Conservation (phyloP, 768 basidiomycete genomes). For the Trametes cinnabarina region DNA sequence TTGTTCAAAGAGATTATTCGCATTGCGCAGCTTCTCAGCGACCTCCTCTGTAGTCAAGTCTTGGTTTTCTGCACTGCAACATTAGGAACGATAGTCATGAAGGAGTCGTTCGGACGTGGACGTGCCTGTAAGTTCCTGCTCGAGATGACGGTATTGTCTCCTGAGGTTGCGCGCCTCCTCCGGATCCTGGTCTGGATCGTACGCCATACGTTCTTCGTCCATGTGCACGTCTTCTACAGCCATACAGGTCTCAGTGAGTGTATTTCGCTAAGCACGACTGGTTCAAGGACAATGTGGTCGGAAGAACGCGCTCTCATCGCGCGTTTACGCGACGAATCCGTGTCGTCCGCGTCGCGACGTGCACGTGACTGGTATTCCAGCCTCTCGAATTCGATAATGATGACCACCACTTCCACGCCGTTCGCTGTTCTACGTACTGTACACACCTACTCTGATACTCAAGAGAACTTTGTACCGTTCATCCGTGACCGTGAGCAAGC, state of each 20-base stretch:
- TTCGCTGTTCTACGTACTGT: no score
- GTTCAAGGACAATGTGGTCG: background rate
- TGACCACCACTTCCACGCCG: no score
- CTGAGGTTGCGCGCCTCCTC: slow-evolving; percentile 75
- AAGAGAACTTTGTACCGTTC: no score
- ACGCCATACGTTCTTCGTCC: slow-evolving; percentile 27
- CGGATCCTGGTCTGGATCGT: slow-evolving; percentile 84
- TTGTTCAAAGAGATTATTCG: slow-evolving; percentile 63
- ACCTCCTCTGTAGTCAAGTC: slow-evolving; percentile 56
- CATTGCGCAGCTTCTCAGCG: slow-evolving; percentile 51
- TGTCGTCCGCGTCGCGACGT: slow-evolving; percentile 6
- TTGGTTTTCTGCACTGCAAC: slow-evolving; percentile 30
- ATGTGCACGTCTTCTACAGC: background rate
- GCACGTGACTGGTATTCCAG: slow-evolving; percentile 9
- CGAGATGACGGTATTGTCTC: slow-evolving; percentile 67
- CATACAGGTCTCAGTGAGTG: background rate
- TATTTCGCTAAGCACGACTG: background rate
- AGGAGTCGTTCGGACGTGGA: background rate
- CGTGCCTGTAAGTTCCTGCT: slow-evolving; percentile 53
- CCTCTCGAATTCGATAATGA: no score
- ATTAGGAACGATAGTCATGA: background rate
- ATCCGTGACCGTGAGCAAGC: no score
- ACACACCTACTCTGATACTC: no score
- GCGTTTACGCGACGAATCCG: slow-evolving; percentile 3
- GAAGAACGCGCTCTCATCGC: background rate